These are phyloP conservation scores for Conoideocrella luteorostrata DNA, from an alignment of 2,329 filamentous ascomycete genomes.

Conservation along the genomic window DNA sequence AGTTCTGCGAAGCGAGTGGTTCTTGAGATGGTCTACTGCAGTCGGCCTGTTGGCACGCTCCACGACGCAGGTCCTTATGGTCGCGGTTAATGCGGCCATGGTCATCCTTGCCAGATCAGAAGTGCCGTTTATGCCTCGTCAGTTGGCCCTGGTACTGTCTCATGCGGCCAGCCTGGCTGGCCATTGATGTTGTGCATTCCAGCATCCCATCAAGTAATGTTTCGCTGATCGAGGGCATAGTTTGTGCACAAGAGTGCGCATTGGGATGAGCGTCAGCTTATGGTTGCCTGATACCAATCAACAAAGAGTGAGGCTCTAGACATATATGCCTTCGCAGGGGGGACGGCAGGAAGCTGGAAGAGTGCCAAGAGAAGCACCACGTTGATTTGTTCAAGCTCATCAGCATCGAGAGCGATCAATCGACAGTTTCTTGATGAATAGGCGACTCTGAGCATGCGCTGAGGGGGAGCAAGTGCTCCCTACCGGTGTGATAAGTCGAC, in stretches of 20 bases:
- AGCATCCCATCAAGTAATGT: no score
- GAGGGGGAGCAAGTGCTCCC: neutral
- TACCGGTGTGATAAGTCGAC: slow-evolving; percentile 1
- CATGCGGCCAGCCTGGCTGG: slow-evolving; percentile 1
- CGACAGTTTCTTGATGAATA: slow-evolving; percentile 1
- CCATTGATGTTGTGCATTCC: neutral
- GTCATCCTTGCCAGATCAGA: neutral
- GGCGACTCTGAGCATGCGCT: neutral
- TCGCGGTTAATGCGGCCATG: slow-evolving; percentile 6
- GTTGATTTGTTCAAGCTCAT: neutral
- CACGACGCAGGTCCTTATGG: slow-evolving; percentile 7
- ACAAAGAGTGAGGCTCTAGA: no score
- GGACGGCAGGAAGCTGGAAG: no score
- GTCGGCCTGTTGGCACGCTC: slow-evolving; percentile 6
- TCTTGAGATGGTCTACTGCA: neutral
- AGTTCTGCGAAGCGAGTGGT: no score
- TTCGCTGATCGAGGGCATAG: no score
- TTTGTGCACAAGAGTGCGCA: no score
- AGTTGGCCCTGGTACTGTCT: neutral
- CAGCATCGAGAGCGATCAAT: neutral
- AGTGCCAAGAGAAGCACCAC: no score
- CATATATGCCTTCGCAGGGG: no score
- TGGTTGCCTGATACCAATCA: no score
- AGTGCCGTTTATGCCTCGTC: neutral
- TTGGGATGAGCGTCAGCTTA: no score